These are phyloP conservation scores for Medicago truncatula DNA, from an alignment of 306 rosid species.

Conservation along the genomic window MtrunA17r5.0-ANR NC_053048.1:41002501-41003000, in stretches of 20 bases:
- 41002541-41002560: too few relatives aligned
- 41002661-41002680: conserved; percentile 56
- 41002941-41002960: conserved; percentile 54
- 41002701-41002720: conserved; percentile 71
- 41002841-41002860: conserved; percentile 84
- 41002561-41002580: too few relatives aligned
- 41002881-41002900: conserved; percentile 86
- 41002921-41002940: conserved; percentile 74
- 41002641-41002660: neutral
- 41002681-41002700: conserved; percentile 81
- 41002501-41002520: conserved; percentile 82
- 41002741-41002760: neutral
- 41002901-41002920: conserved; percentile 60
- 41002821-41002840: neutral
- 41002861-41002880: conserved; percentile 60
- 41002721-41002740: conserved; percentile 53
- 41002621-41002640: neutral
- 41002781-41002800: too few relatives aligned
- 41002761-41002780: neutral
- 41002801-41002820: neutral
- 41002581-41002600: neutral
- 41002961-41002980: conserved; percentile 42
- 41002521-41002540: conserved; percentile 60
- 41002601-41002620: neutral
- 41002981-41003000: conserved; percentile 68